These are phyloP conservation scores for Nicotiana sylvestris DNA, from an alignment of 257 asterid genomes.

Conservation along the genomic window DNA sequence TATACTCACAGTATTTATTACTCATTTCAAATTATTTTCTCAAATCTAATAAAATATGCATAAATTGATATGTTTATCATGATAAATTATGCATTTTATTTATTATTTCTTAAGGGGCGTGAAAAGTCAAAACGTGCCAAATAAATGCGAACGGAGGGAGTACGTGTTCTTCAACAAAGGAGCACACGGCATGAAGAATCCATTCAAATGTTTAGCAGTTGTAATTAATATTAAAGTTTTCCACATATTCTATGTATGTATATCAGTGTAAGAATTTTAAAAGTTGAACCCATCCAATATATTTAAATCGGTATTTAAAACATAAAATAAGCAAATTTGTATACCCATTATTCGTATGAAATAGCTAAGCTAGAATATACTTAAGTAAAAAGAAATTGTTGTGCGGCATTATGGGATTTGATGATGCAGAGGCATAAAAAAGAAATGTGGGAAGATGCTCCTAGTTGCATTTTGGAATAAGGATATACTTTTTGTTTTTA, in stretches of 20 bases:
- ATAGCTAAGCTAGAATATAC: background rate
- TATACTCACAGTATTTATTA: too few species aligned
- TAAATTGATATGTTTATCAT: too few species aligned
- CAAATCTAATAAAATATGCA: too few species aligned
- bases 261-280: too few species aligned
- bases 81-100: too few species aligned
- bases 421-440: conserved; percentile 23
- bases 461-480: conserved; percentile 19
- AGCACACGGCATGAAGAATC: background rate
- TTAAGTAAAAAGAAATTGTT: background rate
- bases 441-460: conserved; percentile 50
- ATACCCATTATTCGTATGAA: background rate
- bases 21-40: too few species aligned
- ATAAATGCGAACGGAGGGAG: too few species aligned
- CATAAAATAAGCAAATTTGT: background rate
- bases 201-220: background rate
- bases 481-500: conserved; percentile 40
- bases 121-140: too few species aligned
- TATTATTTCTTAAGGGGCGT: too few species aligned
- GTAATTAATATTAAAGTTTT: background rate
- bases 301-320: too few species aligned
- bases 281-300: too few species aligned
- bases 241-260: background rate
- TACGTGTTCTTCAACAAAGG: background rate
- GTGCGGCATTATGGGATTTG: background rate